Evolutionary conservation across 202 grass and related monocot genomes (phyloP), one percentile per base, ranked within the genome.

Genomic region (Musa balbisiana): DNA sequence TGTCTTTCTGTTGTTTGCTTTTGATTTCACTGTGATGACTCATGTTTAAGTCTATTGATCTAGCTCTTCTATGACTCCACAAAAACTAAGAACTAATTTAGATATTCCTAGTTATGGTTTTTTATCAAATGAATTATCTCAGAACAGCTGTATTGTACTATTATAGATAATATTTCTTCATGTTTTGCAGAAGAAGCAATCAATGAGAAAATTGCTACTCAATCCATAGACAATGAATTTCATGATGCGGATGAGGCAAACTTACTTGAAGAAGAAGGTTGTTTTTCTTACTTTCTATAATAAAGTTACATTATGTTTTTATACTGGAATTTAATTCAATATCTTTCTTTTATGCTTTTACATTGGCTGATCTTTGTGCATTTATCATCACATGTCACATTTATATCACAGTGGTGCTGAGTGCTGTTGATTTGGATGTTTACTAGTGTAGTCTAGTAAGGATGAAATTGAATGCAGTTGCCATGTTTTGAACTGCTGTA

Each of bases 181-280:
- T 25, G 49, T 80, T 82, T 86, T 8, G 67, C 85, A 98, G 95
- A 98, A 92, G 95, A 94, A 15, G 81, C 84, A 50, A 88, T 74
- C 24, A 56, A 82, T 71, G 88, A 94, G 69, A 90, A 88, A 80
- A 82, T 64, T 85, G 69, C 79, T 79, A 74, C 88, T 81, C 88
- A 88, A 50, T 81, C 81, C 66, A 76, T 98, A 81, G 83, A 78
- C 49, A 90, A 89, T 75, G 88, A 89, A 83, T 88, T 94, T 71
- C 80, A 94, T 67, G 83, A 91, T 80, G 91, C 95, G 73, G 82
- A 94, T 49, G 91, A 98, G 69, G 83, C 87, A 66, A 98, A 94
- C 83, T 90, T 98, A 82, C 87, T 98, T 12, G 77, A 92, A 77
- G 95, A 94, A 88, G 82, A 88, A 82, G 91, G 95, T 92, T 79